Conservation (phyloP, 257 asterid species). For the Petunia secreta region DNA sequence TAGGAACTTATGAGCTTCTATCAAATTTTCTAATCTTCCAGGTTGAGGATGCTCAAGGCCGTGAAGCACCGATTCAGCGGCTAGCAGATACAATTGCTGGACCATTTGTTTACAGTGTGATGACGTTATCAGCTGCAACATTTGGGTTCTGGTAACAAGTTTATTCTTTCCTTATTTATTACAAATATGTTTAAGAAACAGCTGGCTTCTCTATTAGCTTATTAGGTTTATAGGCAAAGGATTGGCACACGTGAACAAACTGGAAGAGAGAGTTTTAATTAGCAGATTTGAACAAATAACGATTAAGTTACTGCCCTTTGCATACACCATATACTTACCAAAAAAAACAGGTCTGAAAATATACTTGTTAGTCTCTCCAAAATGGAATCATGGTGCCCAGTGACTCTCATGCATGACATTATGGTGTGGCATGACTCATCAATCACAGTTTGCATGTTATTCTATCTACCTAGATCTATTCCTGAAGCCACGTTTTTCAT, state of each 20-base stretch:
- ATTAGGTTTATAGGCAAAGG: slow-evolving; percentile 7
- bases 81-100: slow-evolving; percentile 99
- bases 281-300: not conserved
- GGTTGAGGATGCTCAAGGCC: slow-evolving; percentile 99
- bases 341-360: too few relatives aligned
- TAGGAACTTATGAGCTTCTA: not conserved
- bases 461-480: not conserved
- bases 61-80: slow-evolving; percentile 99
- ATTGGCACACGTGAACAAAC: slow-evolving; percentile 10
- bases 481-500: not conserved
- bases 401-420: slow-evolving; percentile 13
- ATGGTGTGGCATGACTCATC: not conserved
- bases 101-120: slow-evolving; percentile 88
- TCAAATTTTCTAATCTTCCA: slow-evolving; percentile 27
- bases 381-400: not conserved
- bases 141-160: slow-evolving; percentile 88
- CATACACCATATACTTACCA: too few relatives aligned
- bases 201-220: not conserved
- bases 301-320: too few relatives aligned
- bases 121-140: slow-evolving; percentile 93
- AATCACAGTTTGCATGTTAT: slow-evolving; percentile 1
- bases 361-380: slow-evolving; percentile 2
- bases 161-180: slow-evolving; percentile 30
- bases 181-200: slow-evolving; percentile 14
- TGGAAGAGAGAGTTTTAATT: not conserved